These are phyloP conservation scores for Microstroma glucosiphilum DNA, from an alignment of 1,284 basidiomycete genomes.

Conservation along the genomic window DNA sequence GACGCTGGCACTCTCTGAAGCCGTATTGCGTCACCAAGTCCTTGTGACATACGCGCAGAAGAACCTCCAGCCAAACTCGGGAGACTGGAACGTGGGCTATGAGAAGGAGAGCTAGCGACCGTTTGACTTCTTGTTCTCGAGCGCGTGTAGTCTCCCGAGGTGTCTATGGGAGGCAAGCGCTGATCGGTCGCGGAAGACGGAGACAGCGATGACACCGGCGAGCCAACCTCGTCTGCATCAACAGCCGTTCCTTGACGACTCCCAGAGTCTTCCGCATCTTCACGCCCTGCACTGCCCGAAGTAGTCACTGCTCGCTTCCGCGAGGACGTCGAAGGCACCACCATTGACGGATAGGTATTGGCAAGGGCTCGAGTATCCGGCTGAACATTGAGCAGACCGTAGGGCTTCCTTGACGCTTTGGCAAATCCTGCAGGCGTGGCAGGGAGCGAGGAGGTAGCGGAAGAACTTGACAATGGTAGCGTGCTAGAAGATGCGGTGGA, in stretches of 20 bases:
- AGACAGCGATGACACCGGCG: neutral
- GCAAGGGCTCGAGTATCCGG: slow-evolving; percentile 20
- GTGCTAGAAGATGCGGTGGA: neutral
- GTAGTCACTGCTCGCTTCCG: neutral
- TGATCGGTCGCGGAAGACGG: neutral
- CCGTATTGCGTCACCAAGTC: slow-evolving; percentile 52
- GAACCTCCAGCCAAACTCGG: neutral
- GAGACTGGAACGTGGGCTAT: neutral
- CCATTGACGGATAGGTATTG: slow-evolving; percentile 18
- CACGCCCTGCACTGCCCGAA: neutral
- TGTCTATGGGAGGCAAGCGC: neutral
- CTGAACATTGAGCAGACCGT: slow-evolving; percentile 15
- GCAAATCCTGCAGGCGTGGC: slow-evolving; percentile 7
- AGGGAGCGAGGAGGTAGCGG: slow-evolving; percentile 18
- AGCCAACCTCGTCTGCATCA: neutral
- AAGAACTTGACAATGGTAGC: slow-evolving; percentile 10
- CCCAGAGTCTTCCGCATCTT: no score
- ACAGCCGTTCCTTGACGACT: no score
- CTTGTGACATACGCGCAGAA: slow-evolving; percentile 7
- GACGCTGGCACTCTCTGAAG: slow-evolving; percentile 57
- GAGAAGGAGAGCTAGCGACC: slow-evolving; percentile 10
- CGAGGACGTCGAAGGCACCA: slow-evolving; percentile 8
- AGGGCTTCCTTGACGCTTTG: slow-evolving; percentile 2
- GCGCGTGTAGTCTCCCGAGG: slow-evolving; percentile 16
- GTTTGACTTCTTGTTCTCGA: slow-evolving; percentile 40